Evolutionary conservation across 768 basidiomycete genomes (phyloP).

Genomic region (Lactifluus pinguis): DNA sequence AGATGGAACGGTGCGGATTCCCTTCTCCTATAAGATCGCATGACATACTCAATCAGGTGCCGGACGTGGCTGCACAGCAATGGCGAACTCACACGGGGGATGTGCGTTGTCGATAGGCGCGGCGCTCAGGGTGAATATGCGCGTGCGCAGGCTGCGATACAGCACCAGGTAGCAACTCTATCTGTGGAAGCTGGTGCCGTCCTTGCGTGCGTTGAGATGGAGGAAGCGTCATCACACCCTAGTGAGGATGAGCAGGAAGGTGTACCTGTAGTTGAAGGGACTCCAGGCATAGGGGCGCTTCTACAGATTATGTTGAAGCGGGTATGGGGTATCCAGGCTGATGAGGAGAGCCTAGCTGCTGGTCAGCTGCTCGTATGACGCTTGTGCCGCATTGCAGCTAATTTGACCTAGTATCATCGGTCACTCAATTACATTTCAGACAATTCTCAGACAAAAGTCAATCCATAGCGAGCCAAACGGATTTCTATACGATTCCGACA

Average conservation of each 20-base stretch:
- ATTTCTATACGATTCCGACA: background rate
- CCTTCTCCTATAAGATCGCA: background rate
- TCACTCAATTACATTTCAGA: background rate
- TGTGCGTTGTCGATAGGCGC: conserved; percentile 79
- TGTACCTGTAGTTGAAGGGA: conserved; percentile 38
- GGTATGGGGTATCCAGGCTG: conserved; percentile 40
- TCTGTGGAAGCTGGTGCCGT: conserved; percentile 24
- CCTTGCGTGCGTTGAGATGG: conserved; percentile 47
- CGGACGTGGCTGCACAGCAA: conserved; percentile 30
- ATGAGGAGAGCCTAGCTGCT: background rate
- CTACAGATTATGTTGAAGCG: conserved; percentile 41
- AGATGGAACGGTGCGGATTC: conserved; percentile 15
- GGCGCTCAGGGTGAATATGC: conserved; percentile 56
- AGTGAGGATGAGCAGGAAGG: conserved; percentile 17
- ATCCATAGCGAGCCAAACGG: background rate
- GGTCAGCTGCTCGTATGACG: background rate
- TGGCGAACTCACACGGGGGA: conserved; percentile 77
- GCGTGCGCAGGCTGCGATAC: conserved; percentile 46
- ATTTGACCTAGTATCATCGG: background rate
- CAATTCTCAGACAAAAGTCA: background rate
- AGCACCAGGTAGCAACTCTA: conserved; percentile 27
- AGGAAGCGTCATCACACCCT: conserved; percentile 20
- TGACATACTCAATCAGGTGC: background rate
- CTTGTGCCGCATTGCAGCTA: background rate
- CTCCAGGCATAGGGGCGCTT: conserved; percentile 53